A percentile compares a stretch with the other conserved stretches of the same genome.
Conservation (phyloP, 2,329 filamentous ascomycete genomes). For the Amphichorda felina region DNA sequence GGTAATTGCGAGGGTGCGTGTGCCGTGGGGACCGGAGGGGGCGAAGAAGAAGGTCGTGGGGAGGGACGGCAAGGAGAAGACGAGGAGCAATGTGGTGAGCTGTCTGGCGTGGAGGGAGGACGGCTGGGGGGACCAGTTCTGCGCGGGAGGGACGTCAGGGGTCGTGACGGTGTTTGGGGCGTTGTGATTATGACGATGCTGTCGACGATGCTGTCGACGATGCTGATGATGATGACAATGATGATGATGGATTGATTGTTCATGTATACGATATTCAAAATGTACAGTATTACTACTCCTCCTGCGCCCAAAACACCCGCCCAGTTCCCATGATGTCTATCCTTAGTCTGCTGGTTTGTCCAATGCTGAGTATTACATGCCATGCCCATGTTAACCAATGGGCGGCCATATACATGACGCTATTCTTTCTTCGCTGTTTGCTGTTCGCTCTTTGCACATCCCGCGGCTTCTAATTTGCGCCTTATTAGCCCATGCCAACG, state of each 20-base stretch:
- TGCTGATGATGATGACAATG: too few species aligned
- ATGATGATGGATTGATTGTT: too few species aligned
- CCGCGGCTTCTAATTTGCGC: constrained; percentile 4
- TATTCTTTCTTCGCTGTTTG: too few species aligned
- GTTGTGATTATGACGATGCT: constrained; percentile 7
- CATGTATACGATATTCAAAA: too few species aligned
- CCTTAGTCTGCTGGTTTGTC: not conserved
- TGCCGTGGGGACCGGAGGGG: constrained; percentile 42
- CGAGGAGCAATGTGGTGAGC: constrained; percentile 46
- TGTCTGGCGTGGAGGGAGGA: constrained; percentile 51
- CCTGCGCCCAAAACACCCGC: not conserved
- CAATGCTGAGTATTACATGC: not conserved
- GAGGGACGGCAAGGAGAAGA: constrained; percentile 47
- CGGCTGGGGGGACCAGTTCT: constrained; percentile 53
- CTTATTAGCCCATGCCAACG: constrained; percentile 59
- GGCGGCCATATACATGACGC: too few species aligned
- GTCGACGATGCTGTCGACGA: too few species aligned
- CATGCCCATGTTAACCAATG: too few species aligned
- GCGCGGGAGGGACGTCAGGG: constrained; percentile 52
- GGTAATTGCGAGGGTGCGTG: constrained; percentile 47
- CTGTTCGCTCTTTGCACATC: constrained; percentile 6
- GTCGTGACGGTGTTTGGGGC: constrained; percentile 51
- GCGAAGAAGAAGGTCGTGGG: constrained; percentile 41
- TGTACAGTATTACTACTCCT: too few species aligned
- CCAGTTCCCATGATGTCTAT: constrained; percentile 1